A percentile compares a stretch with the other conserved stretches of the same genome.
Conservation (phyloP, 805 yeast genomes). For the Debaryomyces castellii region DNA sequence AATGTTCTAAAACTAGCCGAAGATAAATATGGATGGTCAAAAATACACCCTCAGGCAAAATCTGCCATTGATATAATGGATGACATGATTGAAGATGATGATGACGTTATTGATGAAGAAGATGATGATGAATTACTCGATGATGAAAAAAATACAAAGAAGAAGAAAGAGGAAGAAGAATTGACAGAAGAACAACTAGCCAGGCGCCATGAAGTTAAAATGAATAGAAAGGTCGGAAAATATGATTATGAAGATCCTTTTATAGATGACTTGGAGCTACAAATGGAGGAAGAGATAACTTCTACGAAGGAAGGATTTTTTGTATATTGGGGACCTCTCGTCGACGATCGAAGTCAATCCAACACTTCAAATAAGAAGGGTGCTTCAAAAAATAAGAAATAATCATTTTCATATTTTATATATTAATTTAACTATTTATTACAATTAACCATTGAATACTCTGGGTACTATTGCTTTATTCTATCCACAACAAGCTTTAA, state of each 20-base stretch:
- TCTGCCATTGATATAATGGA: slow-evolving; percentile 54
- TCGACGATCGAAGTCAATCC: slow-evolving; percentile 44
- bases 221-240: slow-evolving; percentile 80
- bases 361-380: slow-evolving; percentile 22
- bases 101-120: slow-evolving; percentile 27
- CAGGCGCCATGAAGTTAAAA: slow-evolving; percentile 42
- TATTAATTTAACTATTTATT: neutral
- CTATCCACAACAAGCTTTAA: slow-evolving; percentile 36
- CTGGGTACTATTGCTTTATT: slow-evolving; percentile 10
- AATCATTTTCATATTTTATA: slow-evolving; percentile 1
- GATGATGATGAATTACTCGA: slow-evolving; percentile 27
- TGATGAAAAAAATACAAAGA: slow-evolving; percentile 11
- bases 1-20: slow-evolving; percentile 76
- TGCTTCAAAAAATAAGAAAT: slow-evolving; percentile 24
- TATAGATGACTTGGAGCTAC: slow-evolving; percentile 89
- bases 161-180: slow-evolving; percentile 23
- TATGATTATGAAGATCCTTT: slow-evolving; percentile 94
- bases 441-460: neutral
- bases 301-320: slow-evolving; percentile 94
- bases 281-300: slow-evolving; percentile 91
- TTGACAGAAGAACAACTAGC: slow-evolving; percentile 44
- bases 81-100: slow-evolving; percentile 31
- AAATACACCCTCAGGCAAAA: slow-evolving; percentile 64
- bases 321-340: slow-evolving; percentile 89
- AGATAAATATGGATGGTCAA: slow-evolving; percentile 80